Evolutionary conservation across 768 basidiomycete genomes (phyloP), one percentile per base, ranked within the genome.

Genomic region (Hygrophoropsis aurantiaca): DNA sequence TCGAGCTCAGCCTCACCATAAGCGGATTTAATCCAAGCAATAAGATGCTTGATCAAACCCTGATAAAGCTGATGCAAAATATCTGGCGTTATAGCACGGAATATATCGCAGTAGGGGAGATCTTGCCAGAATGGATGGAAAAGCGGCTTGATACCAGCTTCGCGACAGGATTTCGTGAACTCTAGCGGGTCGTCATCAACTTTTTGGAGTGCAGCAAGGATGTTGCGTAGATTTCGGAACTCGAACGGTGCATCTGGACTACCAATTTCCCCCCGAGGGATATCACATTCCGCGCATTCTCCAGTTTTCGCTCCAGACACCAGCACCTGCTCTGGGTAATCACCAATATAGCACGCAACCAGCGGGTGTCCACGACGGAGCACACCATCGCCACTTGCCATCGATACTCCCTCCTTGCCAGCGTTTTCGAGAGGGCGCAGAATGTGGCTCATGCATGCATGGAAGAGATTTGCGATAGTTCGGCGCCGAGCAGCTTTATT

Each of bases 371-470:
- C 51, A 25, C 73, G 75, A 34, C 70, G 71, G 16, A 74, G 40
- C 19, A 74, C 54, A 1, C 72, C 69, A 46, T 71, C 63, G 4
- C 66, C 65, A 36, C 61, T 65, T 0, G 34, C n/a, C 58, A 74
- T 59, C 0, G 54, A 30, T 11, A 71, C 50, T 7, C 73, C 73
- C 5, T 56, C 37, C 0, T 26, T 5, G 1, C 70, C 71, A 3
- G 68, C 60, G 4, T 34, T 13, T 11, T 53, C 44, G 1, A 74
- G 50, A 1, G 70, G 68, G 27, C 34, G 32, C 11, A 71, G 35
- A 13, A 73, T 64, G 9, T 46, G 27, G 3, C 46, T 7, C 49
- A 73, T 58, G 42, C 66, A 71, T 0, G 55, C 53, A 51, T 76
- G 72, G 52, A 70, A 75, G 0, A 76, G 50, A 30, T 73, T 70